Evolutionary conservation across 2,329 filamentous ascomycete genomes (phyloP).

Genomic region (Xylaria hypoxylon): DNA sequence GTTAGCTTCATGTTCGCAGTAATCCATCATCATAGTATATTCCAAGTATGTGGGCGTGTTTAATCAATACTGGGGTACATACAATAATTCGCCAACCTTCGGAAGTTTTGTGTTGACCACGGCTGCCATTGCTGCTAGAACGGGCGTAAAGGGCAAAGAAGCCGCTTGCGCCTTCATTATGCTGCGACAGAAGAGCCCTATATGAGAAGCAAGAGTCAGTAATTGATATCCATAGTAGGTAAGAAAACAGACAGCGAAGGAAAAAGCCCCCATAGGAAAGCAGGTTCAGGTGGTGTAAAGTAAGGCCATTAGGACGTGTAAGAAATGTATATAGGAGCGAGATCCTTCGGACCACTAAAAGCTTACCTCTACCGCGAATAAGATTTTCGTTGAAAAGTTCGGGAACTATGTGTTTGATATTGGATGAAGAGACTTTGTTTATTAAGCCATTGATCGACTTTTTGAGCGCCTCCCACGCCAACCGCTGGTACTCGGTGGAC

Average conservation of each 20-base stretch:
- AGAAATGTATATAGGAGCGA: not conserved
- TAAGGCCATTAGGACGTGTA: not conserved
- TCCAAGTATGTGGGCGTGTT: conserved; percentile 12
- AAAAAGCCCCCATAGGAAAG: not conserved
- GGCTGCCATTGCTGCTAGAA: conserved; percentile 94
- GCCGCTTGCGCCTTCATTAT: conserved; percentile 99
- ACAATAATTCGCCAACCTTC: conserved; percentile 88
- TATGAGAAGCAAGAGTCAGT: conserved; percentile 12
- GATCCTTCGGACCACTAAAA: too few relatives aligned
- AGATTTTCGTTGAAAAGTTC: conserved; percentile 97
- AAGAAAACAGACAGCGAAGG: not conserved
- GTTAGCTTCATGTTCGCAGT: conserved; percentile 18
- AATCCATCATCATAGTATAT: conserved; percentile 26
- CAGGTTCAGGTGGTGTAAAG: not conserved
- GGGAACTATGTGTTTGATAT: conserved; percentile 97
- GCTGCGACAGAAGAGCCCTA: conserved; percentile 83
- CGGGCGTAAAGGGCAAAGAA: conserved; percentile 93
- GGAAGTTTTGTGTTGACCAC: conserved; percentile 98
- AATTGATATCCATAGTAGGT: not conserved
- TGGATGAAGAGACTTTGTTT: conserved; percentile 98
- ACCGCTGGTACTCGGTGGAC: conserved; percentile 97
- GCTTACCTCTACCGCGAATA: conserved; percentile 81
- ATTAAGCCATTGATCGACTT: conserved; percentile 99
- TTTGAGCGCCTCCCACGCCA: conserved; percentile 99
- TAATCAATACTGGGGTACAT: conserved; percentile 24